Percentiles rank a stretch among this genome's conserved stretches.
These are phyloP conservation scores for Citrus medica DNA, from an alignment of 345 rosid genomes.

Conservation along the genomic window DNA sequence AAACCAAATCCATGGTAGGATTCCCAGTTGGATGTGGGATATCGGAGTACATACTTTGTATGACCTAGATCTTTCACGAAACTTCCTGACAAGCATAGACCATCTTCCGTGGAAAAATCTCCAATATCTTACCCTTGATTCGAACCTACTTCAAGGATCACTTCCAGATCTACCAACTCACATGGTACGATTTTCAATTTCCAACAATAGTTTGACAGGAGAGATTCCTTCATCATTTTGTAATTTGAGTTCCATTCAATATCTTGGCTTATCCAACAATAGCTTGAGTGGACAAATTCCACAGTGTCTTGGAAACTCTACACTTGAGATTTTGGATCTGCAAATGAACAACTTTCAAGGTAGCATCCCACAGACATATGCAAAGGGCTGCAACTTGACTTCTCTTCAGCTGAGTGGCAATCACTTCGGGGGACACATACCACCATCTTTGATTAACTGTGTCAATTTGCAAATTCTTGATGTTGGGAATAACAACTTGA, in stretches of 20 bases:
- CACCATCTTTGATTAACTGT: conserved; percentile 20
- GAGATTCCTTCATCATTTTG: conserved; percentile 5
- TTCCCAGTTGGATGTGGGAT: background rate
- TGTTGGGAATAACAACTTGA: no score
- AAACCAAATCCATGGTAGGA: no score
- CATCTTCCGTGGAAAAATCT: background rate
- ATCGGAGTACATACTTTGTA: background rate
- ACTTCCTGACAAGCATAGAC: background rate
- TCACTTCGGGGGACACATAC: conserved; percentile 20
- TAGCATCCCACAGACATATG: no score
- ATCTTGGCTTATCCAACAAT: conserved; percentile 1
- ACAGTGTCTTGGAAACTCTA: no score
- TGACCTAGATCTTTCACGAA: accelerated
- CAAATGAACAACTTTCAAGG: no score
- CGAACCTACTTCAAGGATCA: no score
- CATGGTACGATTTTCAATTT: accelerated
- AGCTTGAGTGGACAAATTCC: no score
- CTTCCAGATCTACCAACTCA: no score
- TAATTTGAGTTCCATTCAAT: background rate
- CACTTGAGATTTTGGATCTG: no score
- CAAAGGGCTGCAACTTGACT: accelerated
- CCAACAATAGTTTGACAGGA: conserved; percentile 1
- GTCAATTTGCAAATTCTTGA: background rate
- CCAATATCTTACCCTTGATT: accelerated
- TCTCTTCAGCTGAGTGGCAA: background rate